Conservation (phyloP, 1,284 basidiomycete species). For the Cryptococcus hybrid region DNA sequence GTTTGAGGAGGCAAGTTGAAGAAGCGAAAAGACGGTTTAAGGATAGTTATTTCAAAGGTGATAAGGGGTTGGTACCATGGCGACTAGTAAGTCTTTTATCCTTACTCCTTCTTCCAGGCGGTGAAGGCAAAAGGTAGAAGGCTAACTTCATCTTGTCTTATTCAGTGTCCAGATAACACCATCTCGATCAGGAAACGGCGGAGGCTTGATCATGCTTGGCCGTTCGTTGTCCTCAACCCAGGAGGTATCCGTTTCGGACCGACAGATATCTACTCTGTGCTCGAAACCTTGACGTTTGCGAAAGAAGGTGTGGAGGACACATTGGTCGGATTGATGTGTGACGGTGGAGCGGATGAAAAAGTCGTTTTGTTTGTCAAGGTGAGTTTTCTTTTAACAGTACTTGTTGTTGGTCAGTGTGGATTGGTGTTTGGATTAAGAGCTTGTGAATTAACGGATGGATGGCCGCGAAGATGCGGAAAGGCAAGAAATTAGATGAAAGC, state of each 20-base stretch:
- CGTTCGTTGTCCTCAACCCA: slow-evolving; percentile 80
- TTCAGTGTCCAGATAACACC: slow-evolving; percentile 60
- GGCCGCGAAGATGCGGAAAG: slow-evolving; percentile 47
- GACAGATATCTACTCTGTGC: slow-evolving; percentile 78
- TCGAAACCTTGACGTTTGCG: slow-evolving; percentile 61
- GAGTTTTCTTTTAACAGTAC: background rate
- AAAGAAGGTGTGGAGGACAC: slow-evolving; percentile 62
- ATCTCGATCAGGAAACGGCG: slow-evolving; percentile 65
- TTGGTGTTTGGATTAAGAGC: too few relatives aligned
- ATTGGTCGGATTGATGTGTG: slow-evolving; percentile 53
- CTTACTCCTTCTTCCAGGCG: background rate
- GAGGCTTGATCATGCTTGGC: slow-evolving; percentile 79
- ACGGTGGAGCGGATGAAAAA: background rate
- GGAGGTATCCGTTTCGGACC: slow-evolving; percentile 83
- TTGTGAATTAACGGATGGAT: too few relatives aligned
- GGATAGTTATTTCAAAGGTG: slow-evolving; percentile 72
- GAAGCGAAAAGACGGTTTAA: slow-evolving; percentile 64
- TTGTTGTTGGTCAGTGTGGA: too few relatives aligned
- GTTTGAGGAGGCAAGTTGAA: slow-evolving; percentile 57
- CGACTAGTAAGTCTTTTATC: background rate
- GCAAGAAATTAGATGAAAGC: slow-evolving; percentile 55
- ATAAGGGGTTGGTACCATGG: slow-evolving; percentile 48
- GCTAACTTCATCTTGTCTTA: background rate
- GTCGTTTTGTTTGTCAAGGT: background rate
- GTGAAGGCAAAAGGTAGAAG: too few relatives aligned